Evolutionary conservation across 2,329 filamentous ascomycete genomes (phyloP).

Genomic region (Hypoxylon rubiginosum): DNA sequence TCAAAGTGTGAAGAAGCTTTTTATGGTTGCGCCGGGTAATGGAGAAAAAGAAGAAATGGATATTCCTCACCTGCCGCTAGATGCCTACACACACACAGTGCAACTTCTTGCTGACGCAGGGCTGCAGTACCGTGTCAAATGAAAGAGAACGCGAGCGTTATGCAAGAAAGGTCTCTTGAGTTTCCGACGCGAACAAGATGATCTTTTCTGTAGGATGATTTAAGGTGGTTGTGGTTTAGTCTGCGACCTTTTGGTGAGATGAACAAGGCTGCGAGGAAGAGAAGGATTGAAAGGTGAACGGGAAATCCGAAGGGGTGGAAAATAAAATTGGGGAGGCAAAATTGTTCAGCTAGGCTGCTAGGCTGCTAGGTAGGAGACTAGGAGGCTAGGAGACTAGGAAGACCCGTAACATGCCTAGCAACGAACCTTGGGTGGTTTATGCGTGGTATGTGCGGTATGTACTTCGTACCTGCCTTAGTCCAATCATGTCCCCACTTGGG

Average conservation of each 20-base stretch:
- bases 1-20: slow-evolving; percentile 18
- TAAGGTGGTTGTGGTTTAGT: slow-evolving; percentile 1
- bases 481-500: background rate
- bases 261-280: slow-evolving; percentile 31
- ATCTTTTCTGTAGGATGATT: slow-evolving; percentile 18
- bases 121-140: slow-evolving; percentile 8
- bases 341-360: slow-evolving; percentile 46
- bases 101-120: background rate
- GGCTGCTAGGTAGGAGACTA: no score
- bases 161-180: slow-evolving; percentile 15
- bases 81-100: background rate
- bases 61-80: slow-evolving; percentile 30
- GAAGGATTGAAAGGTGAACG: slow-evolving; percentile 36
- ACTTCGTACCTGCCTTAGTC: slow-evolving; percentile 29
- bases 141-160: slow-evolving; percentile 4
- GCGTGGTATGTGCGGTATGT: slow-evolving; percentile 24
- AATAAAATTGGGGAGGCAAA: slow-evolving; percentile 47
- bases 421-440: background rate
- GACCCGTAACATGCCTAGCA: slow-evolving; percentile 15
- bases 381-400: slow-evolving; percentile 16
- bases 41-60: slow-evolving; percentile 5
- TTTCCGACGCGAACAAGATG: slow-evolving; percentile 13
- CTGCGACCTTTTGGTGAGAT: slow-evolving; percentile 7
- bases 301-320: slow-evolving; percentile 24
- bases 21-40: slow-evolving; percentile 27